These are phyloP conservation scores for Trichodelitschia bisporula DNA, from an alignment of 495 filamentous ascomycete genomes.

Conservation along the genomic window DNA sequence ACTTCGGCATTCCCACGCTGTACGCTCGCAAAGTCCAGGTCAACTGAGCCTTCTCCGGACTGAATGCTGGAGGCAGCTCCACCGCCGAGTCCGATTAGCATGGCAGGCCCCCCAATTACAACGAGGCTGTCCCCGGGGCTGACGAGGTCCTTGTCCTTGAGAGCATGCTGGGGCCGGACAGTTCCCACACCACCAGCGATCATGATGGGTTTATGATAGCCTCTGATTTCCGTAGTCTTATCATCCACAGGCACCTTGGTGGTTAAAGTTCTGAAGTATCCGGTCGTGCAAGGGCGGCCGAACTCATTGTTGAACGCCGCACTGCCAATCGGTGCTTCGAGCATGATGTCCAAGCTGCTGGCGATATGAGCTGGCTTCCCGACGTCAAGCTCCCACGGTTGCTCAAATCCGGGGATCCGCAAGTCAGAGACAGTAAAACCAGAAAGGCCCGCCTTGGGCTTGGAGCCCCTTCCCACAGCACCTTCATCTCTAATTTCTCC, in stretches of 20 bases:
- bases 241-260: conserved; percentile 34
- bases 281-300: conserved; percentile 69
- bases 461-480: conserved; percentile 77
- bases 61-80: conserved; percentile 82
- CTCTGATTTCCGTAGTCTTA: conserved; percentile 45
- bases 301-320: conserved; percentile 97
- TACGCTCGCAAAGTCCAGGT: conserved; percentile 88
- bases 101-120: conserved; percentile 83
- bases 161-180: conserved; percentile 78
- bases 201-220: conserved; percentile 98
- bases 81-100: conserved; percentile 90
- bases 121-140: conserved; percentile 66
- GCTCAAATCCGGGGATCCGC: conserved; percentile 51
- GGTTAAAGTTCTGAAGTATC: conserved; percentile 75
- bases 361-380: conserved; percentile 83
- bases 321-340: conserved; percentile 84
- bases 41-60: conserved; percentile 67
- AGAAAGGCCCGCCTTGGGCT: conserved; percentile 73
- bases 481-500: conserved; percentile 92
- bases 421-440: conserved; percentile 92
- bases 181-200: conserved; percentile 89
- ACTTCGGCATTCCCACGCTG: conserved; percentile 90
- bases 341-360: conserved; percentile 84
- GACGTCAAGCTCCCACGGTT: conserved; percentile 78
- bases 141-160: conserved; percentile 57